These are phyloP conservation scores for Chaetomium sp. DNA, from an alignment of 2,329 filamentous ascomycete genomes.

Conservation along the genomic window DNA sequence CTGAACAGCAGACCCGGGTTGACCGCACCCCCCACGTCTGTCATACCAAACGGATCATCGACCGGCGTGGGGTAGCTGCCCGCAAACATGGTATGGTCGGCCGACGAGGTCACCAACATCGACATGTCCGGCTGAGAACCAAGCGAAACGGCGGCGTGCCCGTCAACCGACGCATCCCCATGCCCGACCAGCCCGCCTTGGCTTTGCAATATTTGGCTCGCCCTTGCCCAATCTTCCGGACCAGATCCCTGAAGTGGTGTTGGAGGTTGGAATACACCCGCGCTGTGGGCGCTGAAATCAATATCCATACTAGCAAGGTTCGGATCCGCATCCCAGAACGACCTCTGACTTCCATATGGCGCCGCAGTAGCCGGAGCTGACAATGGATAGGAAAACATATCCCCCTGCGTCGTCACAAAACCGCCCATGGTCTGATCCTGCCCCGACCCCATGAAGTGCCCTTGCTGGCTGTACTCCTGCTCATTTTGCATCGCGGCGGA, in stretches of 20 bases:
- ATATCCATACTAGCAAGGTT: constrained; percentile 52
- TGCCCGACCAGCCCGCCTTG: constrained; percentile 31
- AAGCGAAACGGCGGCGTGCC: constrained; percentile 37
- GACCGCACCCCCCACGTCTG: constrained; percentile 41
- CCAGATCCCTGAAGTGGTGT: constrained; percentile 40
- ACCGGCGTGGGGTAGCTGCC: constrained; percentile 38
- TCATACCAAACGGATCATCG: constrained; percentile 46
- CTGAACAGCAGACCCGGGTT: constrained; percentile 55
- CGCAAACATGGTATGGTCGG: constrained; percentile 34
- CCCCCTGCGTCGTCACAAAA: constrained; percentile 42
- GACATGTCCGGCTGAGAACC: constrained; percentile 45
- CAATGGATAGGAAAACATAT: constrained; percentile 55
- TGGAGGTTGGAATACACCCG: constrained; percentile 39
- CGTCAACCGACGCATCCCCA: constrained; percentile 27
- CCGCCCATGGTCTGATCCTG: constrained; percentile 43
- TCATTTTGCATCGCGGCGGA: constrained; percentile 51
- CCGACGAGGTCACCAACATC: constrained; percentile 33
- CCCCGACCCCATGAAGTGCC: constrained; percentile 45
- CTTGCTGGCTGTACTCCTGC: constrained; percentile 46
- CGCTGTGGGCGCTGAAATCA: constrained; percentile 44
- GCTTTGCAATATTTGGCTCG: constrained; percentile 50
- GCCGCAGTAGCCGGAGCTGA: constrained; percentile 49
- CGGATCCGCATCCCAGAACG: constrained; percentile 52
- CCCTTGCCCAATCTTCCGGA: constrained; percentile 52
- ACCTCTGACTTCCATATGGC: constrained; percentile 35